These are phyloP conservation scores for Stramenopiles sp. DNA, from an alignment of 352 stramenopile genomes.

Conservation along the genomic window DNA sequence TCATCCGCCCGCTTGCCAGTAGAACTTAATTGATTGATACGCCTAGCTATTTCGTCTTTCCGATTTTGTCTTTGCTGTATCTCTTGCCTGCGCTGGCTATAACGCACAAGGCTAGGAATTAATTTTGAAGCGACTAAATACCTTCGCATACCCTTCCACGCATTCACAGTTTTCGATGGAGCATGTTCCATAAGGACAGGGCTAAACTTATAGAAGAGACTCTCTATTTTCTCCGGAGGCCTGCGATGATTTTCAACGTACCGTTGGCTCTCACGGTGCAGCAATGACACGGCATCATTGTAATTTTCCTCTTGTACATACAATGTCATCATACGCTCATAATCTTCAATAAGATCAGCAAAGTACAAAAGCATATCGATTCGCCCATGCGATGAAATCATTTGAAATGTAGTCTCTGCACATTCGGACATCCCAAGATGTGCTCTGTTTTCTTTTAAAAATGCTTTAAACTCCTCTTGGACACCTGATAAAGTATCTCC, in stretches of 20 bases:
- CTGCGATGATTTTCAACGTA: neutral
- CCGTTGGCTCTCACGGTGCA: conserved; percentile 32
- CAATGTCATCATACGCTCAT: conserved; percentile 73
- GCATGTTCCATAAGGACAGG: conserved; percentile 70
- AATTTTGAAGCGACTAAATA: conserved; percentile 65
- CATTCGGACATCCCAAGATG: conserved; percentile 43
- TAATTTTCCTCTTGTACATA: conserved; percentile 69
- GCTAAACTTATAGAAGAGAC: conserved; percentile 81
- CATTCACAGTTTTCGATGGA: conserved; percentile 63
- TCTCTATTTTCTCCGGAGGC: conserved; percentile 37
- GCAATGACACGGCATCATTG: conserved; percentile 54
- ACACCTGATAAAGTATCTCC: conserved; percentile 34
- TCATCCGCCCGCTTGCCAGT: too few species aligned
- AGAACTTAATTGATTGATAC: conserved; percentile 5
- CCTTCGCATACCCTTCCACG: conserved; percentile 57
- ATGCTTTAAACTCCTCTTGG: conserved; percentile 74
- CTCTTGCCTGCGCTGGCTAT: conserved; percentile 60
- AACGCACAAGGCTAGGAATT: conserved; percentile 70
- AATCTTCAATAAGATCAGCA: conserved; percentile 71
- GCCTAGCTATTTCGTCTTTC: conserved; percentile 31
- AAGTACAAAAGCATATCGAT: conserved; percentile 73
- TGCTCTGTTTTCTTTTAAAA: conserved; percentile 60
- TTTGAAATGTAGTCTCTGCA: conserved; percentile 65
- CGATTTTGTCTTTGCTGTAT: too few species aligned
- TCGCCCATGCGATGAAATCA: conserved; percentile 69